These are phyloP conservation scores for Plasmodium chabaudi DNA, from an alignment of 169 alveolate genomes.

Conservation along the genomic window DNA sequence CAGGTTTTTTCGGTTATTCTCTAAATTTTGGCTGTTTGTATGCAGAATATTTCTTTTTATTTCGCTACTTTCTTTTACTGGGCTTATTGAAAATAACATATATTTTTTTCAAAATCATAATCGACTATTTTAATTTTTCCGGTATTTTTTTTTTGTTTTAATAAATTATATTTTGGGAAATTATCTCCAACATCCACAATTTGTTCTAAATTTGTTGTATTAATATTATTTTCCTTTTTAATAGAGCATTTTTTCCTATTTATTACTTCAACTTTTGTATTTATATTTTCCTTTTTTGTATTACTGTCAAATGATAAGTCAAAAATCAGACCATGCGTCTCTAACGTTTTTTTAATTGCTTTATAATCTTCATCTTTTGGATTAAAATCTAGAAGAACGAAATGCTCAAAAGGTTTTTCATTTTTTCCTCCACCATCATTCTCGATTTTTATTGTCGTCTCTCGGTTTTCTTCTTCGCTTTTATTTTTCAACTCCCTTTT, in stretches of 20 bases:
- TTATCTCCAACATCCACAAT: not conserved
- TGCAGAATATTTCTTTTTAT: not conserved
- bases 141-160: slow-evolving; percentile 4
- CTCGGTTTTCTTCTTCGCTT: not conserved
- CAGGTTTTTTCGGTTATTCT: no score
- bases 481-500: not conserved
- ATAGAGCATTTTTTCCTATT: not conserved
- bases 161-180: slow-evolving; percentile 7
- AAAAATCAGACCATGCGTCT: not conserved
- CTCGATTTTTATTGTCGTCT: not conserved
- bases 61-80: not conserved
- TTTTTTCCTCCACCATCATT: not conserved
- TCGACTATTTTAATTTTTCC: slow-evolving; percentile 23
- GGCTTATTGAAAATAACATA: slow-evolving; percentile 13
- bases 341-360: slow-evolving; percentile 27
- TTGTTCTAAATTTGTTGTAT: not conserved
- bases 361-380: slow-evolving; percentile 25
- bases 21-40: no score
- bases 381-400: slow-evolving; percentile 31
- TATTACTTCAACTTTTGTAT: not conserved
- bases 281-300: slow-evolving; percentile 10
- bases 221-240: slow-evolving; percentile 13
- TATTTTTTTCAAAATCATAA: slow-evolving; percentile 38
- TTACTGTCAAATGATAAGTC: not conserved
- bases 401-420: slow-evolving; percentile 1